These are phyloP conservation scores for Sugiyamaella japonica DNA, from an alignment of 1,139 yeast genomes.

Conservation along the genomic window DNA sequence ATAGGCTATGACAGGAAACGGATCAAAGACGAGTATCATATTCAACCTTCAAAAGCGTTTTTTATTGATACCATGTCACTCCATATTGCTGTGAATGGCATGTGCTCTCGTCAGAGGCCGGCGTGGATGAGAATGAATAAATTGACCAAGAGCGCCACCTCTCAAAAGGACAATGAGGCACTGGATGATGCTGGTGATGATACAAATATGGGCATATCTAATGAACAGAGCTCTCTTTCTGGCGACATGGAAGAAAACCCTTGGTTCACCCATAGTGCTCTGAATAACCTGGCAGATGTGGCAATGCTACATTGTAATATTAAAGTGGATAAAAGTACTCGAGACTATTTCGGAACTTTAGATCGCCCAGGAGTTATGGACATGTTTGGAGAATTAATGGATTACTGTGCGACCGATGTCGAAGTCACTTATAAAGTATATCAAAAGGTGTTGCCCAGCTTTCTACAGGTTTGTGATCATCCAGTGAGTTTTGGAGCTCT, in stretches of 20 bases:
- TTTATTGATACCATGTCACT: slow-evolving; percentile 90
- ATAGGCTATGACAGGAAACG: slow-evolving; percentile 90
- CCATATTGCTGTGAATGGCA: slow-evolving; percentile 88
- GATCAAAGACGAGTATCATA: slow-evolving; percentile 75
- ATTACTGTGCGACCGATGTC: slow-evolving; percentile 87
- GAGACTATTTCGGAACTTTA: slow-evolving; percentile 62
- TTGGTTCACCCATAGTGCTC: slow-evolving; percentile 53
- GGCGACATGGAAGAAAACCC: slow-evolving; percentile 32
- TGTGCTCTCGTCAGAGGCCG: slow-evolving; percentile 89
- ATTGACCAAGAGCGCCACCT: slow-evolving; percentile 23
- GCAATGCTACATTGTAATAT: slow-evolving; percentile 77
- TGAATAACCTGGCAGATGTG: slow-evolving; percentile 80
- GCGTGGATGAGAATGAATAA: slow-evolving; percentile 59
- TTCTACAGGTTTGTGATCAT: slow-evolving; percentile 73
- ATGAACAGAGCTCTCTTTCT: slow-evolving; percentile 1
- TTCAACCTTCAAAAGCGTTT: slow-evolving; percentile 67
- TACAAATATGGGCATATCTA: neutral
- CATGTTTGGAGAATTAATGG: slow-evolving; percentile 60
- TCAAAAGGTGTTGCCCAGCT: slow-evolving; percentile 66
- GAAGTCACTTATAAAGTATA: slow-evolving; percentile 71
- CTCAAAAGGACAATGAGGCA: slow-evolving; percentile 27
- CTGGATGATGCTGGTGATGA: neutral
- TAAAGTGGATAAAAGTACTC: slow-evolving; percentile 60
- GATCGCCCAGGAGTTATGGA: slow-evolving; percentile 56
- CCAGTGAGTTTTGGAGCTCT: slow-evolving; percentile 94